Conservation (phyloP, 2,329 filamentous ascomycete species). For the Clonostachys chloroleuca region DNA sequence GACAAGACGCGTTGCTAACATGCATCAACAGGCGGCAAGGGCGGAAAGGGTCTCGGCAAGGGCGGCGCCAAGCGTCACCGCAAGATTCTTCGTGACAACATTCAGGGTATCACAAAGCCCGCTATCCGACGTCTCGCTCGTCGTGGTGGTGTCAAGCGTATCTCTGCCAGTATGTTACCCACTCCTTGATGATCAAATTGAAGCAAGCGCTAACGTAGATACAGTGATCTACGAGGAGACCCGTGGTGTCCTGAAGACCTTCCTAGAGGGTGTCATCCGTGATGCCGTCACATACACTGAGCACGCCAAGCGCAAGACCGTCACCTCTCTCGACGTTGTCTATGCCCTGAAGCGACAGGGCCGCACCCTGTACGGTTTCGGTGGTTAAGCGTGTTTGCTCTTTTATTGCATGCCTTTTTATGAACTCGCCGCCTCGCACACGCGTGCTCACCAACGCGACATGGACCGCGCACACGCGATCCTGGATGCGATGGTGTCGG, state of each 20-base stretch:
- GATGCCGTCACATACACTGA: conserved; percentile 76
- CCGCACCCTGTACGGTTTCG: conserved; percentile 83
- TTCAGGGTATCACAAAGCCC: conserved; percentile 98
- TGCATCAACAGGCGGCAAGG: conserved; percentile 70
- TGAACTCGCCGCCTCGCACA: conserved; percentile 19
- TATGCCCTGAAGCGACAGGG: conserved; percentile 67
- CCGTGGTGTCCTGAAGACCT: conserved; percentile 72
- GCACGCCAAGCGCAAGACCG: conserved; percentile 78
- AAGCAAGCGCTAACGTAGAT: conserved; percentile 5
- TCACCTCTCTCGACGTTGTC: conserved; percentile 66
- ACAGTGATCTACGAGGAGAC: conserved; percentile 75
- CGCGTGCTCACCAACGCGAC: conserved; percentile 2
- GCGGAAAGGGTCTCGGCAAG: conserved; percentile 97
- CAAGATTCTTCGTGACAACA: conserved; percentile 99
- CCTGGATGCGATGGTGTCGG: conserved; percentile 3
- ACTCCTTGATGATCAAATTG: not conserved
- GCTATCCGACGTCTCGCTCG: conserved; percentile 97
- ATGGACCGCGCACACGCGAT: not conserved
- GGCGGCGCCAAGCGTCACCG: conserved; percentile 98
- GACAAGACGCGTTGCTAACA: not conserved
- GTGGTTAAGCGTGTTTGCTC: conserved; percentile 57
- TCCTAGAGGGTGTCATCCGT: conserved; percentile 73
- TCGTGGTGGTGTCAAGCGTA: conserved; percentile 99
- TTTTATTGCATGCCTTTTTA: conserved; percentile 22
- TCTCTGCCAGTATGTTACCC: conserved; percentile 76